Evolutionary conservation across 441 rosid genomes (phyloP), one percentile per base, ranked within the genome.

Genomic region (Erodium trifolium): DNA sequence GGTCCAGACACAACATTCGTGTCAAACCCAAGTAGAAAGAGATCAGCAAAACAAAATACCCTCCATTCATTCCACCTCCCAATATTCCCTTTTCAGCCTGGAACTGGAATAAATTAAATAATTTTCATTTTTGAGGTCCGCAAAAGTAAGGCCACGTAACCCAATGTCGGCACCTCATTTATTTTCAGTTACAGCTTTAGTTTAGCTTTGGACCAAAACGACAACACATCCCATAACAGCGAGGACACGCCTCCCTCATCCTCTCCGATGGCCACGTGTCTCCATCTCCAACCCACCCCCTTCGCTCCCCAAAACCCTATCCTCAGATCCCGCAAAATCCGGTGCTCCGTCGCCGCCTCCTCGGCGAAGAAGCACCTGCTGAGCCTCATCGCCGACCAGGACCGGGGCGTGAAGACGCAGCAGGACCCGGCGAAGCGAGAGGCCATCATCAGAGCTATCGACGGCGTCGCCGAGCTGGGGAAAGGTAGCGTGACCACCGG

Each of bases 321-420:
- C 55, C 55, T 23, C 27, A 23, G 27, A 23, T 23, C 27, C 27
- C 27, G 55, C 55, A 49, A 13, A 49, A 49, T 49, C 55, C 16
- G 55, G 55, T 49, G 55, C 55, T 49, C 55, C 17, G 16, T 12
- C 53, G 53, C 53, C 53, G 53, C 53, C 13, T 0, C n/a, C n/a
- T 23, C 53, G 53, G 88, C 93, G 74, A 93, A 85, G 73, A 82
- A 70, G 43, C 77, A 78, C 43, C 91, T 93, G 35, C 88, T 90
- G 65, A 70, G 70, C 67, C 97, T 90, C 73, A 86, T 93, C 71
- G 76, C 92, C 35, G 96, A 86, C 84, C 89, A 90, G 76, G 82
- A 90, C 65, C 87, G 97, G 63, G 98, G 98, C 60, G 83, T 93
- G 74, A 91, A 80, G 77, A 87, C 92, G 65, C 92, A 87, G 80